Conservation (phyloP, 108 stramenopile genomes). For the Nitzschia sp. region DNA sequence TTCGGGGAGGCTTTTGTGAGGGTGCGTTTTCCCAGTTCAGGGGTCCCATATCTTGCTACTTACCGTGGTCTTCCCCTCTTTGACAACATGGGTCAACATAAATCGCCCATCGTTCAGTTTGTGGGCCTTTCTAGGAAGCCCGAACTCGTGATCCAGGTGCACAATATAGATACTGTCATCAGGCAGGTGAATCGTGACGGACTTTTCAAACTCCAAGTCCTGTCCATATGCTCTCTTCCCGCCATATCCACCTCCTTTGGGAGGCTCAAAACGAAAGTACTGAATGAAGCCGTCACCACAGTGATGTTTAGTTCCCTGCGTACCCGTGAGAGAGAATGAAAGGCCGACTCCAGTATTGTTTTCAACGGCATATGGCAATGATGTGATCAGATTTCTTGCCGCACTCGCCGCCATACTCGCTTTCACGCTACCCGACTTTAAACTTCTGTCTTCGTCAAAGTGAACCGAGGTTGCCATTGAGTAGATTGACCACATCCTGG, state of each 20-base stretch:
- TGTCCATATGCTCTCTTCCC: conserved; percentile 80
- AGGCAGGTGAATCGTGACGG: conserved; percentile 33
- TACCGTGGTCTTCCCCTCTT: conserved; percentile 79
- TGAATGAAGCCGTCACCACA: conserved; percentile 54
- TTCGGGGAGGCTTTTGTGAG: background rate
- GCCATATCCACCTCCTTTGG: conserved; percentile 57
- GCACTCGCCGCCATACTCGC: conserved; percentile 65
- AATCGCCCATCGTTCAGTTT: conserved; percentile 36
- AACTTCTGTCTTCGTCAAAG: background rate
- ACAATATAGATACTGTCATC: conserved; percentile 6
- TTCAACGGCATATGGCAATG: conserved; percentile 77
- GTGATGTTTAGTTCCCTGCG: conserved; percentile 13
- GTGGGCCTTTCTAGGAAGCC: conserved; percentile 40
- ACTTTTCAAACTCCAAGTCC: conserved; percentile 64
- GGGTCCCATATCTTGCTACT: conserved; percentile 20
- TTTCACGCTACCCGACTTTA: conserved; percentile 5
- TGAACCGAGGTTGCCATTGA: conserved; percentile 18
- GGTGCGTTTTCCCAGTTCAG: background rate
- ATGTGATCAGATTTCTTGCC: conserved; percentile 69
- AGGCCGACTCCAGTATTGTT: conserved; percentile 73
- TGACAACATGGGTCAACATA: conserved; percentile 57
- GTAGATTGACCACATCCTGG: conserved; percentile 81
- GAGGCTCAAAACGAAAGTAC: conserved; percentile 80
- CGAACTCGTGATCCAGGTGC: conserved; percentile 42
- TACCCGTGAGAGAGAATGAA: conserved; percentile 42